phyloP scores from a whole-genome alignment of 257 asterid genomes.

The Linderniella brevidens region DNA sequence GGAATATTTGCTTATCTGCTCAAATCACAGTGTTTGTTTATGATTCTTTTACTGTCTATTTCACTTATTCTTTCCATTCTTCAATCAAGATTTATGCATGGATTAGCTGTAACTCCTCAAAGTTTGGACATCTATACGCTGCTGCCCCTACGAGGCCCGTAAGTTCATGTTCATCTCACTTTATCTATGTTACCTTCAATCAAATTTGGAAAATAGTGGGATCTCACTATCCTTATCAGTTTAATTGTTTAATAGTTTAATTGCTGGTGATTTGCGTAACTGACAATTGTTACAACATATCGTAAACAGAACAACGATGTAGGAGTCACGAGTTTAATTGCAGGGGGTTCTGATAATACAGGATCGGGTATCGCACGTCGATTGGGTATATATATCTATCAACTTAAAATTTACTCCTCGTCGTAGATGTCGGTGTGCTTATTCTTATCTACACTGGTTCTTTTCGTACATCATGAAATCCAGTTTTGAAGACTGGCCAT shows the following conservation, averaged over 20 bases:
- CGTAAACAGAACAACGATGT: slow-evolving; percentile 44
- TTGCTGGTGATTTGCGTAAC: no score
- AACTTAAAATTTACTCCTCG: not conserved
- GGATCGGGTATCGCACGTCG: slow-evolving; percentile 83
- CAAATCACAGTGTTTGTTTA: no score
- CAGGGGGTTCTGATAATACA: slow-evolving; percentile 72
- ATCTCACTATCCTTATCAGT: no score
- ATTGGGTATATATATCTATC: slow-evolving; percentile 41
- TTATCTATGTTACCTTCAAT: not conserved
- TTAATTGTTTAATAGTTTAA: no score
- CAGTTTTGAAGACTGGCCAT: slow-evolving; percentile 76
- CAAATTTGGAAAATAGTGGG: no score
- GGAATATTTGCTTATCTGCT: not conserved
- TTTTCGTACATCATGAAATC: slow-evolving; percentile 3
- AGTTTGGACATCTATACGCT: slow-evolving; percentile 78
- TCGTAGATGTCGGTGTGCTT: no score
- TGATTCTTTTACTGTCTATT: no score
- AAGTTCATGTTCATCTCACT: slow-evolving; percentile 18
- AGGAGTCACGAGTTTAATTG: slow-evolving; percentile 52
- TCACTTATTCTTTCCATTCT: not conserved
- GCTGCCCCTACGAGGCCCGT: slow-evolving; percentile 78
- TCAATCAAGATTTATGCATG: slow-evolving; percentile 60
- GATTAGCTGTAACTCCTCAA: slow-evolving; percentile 81
- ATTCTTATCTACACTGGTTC: no score
- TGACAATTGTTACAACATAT: not conserved